phyloP scores from a whole-genome alignment of 345 rosid species.

The Adansonia digitata region DNA sequence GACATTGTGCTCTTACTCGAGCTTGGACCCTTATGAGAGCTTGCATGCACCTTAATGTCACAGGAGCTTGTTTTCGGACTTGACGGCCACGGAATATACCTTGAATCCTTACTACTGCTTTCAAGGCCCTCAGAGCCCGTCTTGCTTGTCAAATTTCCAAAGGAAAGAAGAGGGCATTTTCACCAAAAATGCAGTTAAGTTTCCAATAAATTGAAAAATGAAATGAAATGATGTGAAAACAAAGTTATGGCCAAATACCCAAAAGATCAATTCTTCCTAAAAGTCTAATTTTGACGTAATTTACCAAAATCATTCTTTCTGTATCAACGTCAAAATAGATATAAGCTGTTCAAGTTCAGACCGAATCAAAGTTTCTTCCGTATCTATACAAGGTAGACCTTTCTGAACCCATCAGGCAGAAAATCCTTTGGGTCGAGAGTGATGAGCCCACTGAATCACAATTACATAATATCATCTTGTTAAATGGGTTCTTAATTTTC shows the following conservation, averaged over 20 bases:
- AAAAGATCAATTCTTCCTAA: background rate
- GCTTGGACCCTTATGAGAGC: conserved; percentile 93
- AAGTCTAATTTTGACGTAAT: background rate
- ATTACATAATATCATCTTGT: too few relatives aligned
- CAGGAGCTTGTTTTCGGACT: conserved; percentile 87
- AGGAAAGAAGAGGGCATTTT: background rate
- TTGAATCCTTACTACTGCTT: conserved; percentile 85
- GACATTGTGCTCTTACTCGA: conserved; percentile 59
- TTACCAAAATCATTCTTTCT: background rate
- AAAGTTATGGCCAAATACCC: background rate
- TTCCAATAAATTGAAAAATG: background rate
- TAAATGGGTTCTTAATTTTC: too few relatives aligned
- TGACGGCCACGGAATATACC: conserved; percentile 80
- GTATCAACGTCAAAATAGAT: too few relatives aligned
- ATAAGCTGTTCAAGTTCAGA: too few relatives aligned
- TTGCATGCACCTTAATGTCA: conserved; percentile 90
- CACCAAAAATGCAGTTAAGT: background rate
- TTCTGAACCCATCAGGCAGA: too few relatives aligned
- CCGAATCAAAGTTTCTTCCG: too few relatives aligned
- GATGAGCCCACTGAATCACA: too few relatives aligned
- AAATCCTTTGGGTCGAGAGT: too few relatives aligned
- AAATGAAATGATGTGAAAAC: too few relatives aligned
- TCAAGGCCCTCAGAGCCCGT: conserved; percentile 75
- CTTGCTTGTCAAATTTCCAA: conserved; percentile 46
- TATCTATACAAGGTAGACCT: too few relatives aligned